These are phyloP conservation scores for Nissolia schottii DNA, from an alignment of 306 rosid species.

Conservation along the genomic window DNA sequence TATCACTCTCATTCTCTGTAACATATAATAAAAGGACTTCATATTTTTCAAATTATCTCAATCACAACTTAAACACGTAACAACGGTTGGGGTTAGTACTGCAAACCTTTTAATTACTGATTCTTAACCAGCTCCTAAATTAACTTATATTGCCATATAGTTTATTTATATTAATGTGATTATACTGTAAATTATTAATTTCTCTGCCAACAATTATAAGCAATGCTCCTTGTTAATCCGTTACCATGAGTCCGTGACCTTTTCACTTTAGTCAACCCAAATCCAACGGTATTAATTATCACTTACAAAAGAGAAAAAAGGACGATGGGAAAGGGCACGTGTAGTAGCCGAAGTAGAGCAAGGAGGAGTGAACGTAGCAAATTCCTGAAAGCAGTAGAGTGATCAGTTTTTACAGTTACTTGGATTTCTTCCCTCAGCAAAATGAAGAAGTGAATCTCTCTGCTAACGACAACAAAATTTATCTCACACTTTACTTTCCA, in stretches of 20 bases:
- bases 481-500: background rate
- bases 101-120: too few relatives aligned
- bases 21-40: too few relatives aligned
- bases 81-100: too few relatives aligned
- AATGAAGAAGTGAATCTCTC: background rate
- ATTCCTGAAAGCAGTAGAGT: background rate
- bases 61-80: too few relatives aligned
- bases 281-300: background rate
- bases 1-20: too few relatives aligned
- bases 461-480: conserved; percentile 16
- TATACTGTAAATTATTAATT: too few relatives aligned
- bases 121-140: too few relatives aligned
- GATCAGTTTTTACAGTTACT: conserved; percentile 26
- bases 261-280: background rate
- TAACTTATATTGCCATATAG: too few relatives aligned
- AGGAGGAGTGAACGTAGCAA: background rate
- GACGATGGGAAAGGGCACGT: background rate
- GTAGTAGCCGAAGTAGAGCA: background rate
- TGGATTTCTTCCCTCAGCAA: background rate
- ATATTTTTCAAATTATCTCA: too few relatives aligned
- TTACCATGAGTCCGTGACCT: background rate
- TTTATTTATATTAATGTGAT: too few relatives aligned
- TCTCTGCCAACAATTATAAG: too few relatives aligned
- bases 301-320: background rate
- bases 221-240: background rate